Conservation (phyloP, 23 red algal species). For the Pyropia yezoensis region DNA sequence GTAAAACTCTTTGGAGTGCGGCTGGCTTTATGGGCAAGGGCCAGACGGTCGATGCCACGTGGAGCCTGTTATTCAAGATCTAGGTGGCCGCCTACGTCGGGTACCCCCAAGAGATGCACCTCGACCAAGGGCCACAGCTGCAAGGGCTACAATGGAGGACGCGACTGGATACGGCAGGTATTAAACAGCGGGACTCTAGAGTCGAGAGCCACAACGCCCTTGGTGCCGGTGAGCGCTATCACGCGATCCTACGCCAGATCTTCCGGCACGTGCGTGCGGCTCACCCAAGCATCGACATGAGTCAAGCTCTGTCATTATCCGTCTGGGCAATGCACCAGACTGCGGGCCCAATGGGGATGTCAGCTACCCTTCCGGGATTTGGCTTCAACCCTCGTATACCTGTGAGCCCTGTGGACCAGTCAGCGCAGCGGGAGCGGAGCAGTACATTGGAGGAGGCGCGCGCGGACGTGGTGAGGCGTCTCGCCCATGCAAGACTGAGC, state of each 20-base stretch:
- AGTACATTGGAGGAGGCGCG: not conserved
- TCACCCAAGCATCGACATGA: not conserved
- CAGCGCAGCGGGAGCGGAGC: slow-evolving; percentile 7
- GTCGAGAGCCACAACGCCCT: slow-evolving; percentile 24
- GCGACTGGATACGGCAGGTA: not conserved
- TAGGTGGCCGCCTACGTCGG: not conserved
- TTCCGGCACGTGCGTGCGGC: slow-evolving; percentile 1
- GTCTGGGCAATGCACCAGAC: slow-evolving; percentile 11
- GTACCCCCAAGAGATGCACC: not conserved
- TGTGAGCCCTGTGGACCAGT: slow-evolving; percentile 1
- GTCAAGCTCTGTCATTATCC: not conserved
- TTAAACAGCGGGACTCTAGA: not conserved
- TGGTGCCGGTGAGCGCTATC: slow-evolving; percentile 8
- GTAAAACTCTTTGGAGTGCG: not conserved
- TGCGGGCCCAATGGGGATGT: slow-evolving; percentile 6
- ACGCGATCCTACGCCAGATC: slow-evolving; percentile 3
- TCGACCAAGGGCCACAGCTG: not conserved
- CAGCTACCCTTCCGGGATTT: not conserved
- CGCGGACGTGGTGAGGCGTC: slow-evolving; percentile 7
- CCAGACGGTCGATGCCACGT: not conserved
- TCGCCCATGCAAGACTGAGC: not conserved
- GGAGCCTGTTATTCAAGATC: not conserved
- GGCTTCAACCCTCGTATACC: not conserved
- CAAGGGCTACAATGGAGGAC: not conserved
- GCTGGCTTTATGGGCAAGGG: not conserved